Evolutionary conservation across 768 basidiomycete genomes (phyloP), one percentile per base, ranked within the genome.

Genomic region (Heimioporus sp.): DNA sequence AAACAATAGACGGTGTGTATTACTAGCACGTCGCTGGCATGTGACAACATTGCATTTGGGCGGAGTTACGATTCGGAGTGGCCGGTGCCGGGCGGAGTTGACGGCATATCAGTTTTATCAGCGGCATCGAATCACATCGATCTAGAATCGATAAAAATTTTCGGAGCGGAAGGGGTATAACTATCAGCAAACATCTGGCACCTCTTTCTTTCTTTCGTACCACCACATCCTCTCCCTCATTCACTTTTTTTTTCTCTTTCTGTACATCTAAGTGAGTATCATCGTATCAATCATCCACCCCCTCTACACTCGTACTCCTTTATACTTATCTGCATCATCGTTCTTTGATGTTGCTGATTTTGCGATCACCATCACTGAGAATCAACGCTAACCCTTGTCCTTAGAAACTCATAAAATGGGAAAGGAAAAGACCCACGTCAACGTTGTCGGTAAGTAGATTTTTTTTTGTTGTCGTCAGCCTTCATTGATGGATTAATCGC

Each of bases 391-490:
- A 71, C 45, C 4, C 19, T 24, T 56, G 17, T 46, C 20, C 49
- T 24, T 60, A 80, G 80, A 81, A 82, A 72, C 73, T 73, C 70
- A 64, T 66, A 64, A 85, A 85, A 93, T 92, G 92, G 92, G 92
- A 86, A 94, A 94, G 81, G 92, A 94, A 61, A 94, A 94, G 81
- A 76, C 65, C 65, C 93, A 97, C 86, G 85, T 97, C 82, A 96
- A 96, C 86, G 93, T 95, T 77, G 93, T 95, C 76, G 93, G 90
- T 92, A 51, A 57, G 90, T 78, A 48, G 45, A 65, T 53, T 65
- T 60, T 55, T 55, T 48, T 58, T 28, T 52, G 44, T 54, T 41
- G 50, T 50, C 28, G 17, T 1, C 38, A 10, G 16, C 16, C 20
- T 57, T 16, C 43, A 50, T 59, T 72, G 54, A 68, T 67, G 57